A percentile compares a stretch with the other conserved stretches of the same genome.
phyloP scores from a whole-genome alignment of 2,329 filamentous ascomycete species.

The Cryoendolithus antarcticus region DNA sequence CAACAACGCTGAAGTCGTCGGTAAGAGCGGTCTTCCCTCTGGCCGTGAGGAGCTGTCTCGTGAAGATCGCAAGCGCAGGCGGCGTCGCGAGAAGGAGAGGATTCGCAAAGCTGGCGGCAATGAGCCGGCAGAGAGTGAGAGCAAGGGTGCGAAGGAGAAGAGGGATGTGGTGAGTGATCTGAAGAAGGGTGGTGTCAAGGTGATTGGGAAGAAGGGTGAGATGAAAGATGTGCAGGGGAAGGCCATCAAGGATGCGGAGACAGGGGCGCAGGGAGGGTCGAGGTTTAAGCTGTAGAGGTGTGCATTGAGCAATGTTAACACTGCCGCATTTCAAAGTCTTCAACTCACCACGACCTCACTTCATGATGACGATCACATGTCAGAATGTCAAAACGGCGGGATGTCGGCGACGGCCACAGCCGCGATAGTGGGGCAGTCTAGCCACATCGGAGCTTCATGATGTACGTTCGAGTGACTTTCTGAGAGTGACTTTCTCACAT shows the following conservation, averaged over 20 bases:
- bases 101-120: constrained; percentile 55
- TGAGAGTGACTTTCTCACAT: no score
- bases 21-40: constrained; percentile 63
- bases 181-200: constrained; percentile 77
- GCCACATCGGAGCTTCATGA: no score
- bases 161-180: constrained; percentile 52
- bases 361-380: no score
- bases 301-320: no score
- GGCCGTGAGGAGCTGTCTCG: constrained; percentile 76
- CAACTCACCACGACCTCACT: no score
- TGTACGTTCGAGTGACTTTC: no score
- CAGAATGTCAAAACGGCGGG: no score
- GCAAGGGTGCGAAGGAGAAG: constrained; percentile 48
- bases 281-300: constrained; percentile 22
- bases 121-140: constrained; percentile 29
- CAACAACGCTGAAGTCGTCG: constrained; percentile 55
- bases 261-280: constrained; percentile 16
- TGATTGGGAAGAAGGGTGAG: constrained; percentile 84
- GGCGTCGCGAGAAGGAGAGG: constrained; percentile 66
- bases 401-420: no score
- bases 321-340: no score
- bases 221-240: constrained; percentile 77
- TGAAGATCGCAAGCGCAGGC: constrained; percentile 67
- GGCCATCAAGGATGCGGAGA: constrained; percentile 37
- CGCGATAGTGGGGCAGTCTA: no score